A percentile compares a stretch with the other conserved stretches of the same genome.
phyloP scores from a whole-genome alignment of 2,329 filamentous ascomycete genomes.

The Fusarium subtropicale region DNA sequence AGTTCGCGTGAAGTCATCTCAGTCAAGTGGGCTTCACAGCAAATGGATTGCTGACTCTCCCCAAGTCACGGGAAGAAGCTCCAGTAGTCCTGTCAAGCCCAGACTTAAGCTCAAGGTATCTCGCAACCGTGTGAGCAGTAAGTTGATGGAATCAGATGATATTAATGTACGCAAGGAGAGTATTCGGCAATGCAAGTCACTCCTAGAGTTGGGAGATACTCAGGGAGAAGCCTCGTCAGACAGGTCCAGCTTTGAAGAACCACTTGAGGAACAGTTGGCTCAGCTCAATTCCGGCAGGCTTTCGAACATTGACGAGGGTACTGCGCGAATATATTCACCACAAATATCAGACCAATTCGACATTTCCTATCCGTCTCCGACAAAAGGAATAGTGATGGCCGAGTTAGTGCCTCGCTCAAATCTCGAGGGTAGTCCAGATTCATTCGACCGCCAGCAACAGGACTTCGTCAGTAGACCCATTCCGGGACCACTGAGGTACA shows the following conservation, averaged over 20 bases:
- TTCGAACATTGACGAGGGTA: conserved; percentile 26
- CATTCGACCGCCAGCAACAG: background rate
- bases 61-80: conserved; percentile 7
- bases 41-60: conserved; percentile 9
- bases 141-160: conserved; percentile 19
- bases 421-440: conserved; percentile 12
- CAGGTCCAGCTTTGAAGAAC: conserved; percentile 29
- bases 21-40: conserved; percentile 20
- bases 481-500: conserved; percentile 44
- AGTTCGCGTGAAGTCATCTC: conserved; percentile 45
- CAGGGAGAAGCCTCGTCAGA: conserved; percentile 12
- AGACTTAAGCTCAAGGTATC: conserved; percentile 52
- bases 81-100: conserved; percentile 25
- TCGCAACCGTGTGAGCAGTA: conserved; percentile 46
- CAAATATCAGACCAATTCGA: conserved; percentile 52
- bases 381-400: conserved; percentile 22
- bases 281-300: conserved; percentile 8
- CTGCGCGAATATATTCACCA: conserved; percentile 27
- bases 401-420: conserved; percentile 13
- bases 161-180: conserved; percentile 39
- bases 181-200: conserved; percentile 51
- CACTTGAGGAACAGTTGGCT: conserved; percentile 19
- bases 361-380: conserved; percentile 49
- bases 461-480: background rate
- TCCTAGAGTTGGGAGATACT: conserved; percentile 47